Evolutionary conservation across 495 filamentous ascomycete genomes (phyloP).

Genomic region (Pyrenula aspistea): DNA sequence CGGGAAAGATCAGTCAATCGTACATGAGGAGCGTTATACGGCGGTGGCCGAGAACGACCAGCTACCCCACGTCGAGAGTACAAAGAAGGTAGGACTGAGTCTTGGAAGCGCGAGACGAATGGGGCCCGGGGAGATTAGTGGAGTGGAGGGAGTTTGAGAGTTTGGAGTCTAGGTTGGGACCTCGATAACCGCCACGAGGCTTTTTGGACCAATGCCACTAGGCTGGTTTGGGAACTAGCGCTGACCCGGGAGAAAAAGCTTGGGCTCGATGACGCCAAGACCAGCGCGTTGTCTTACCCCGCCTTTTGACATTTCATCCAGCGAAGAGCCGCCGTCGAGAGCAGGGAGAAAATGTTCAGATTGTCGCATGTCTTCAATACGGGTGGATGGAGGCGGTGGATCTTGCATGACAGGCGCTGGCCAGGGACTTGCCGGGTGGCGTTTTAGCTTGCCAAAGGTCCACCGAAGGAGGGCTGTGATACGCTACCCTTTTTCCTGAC

Average conservation of each 20-base stretch:
- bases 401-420: too few species aligned
- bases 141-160: background rate
- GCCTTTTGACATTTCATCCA: background rate
- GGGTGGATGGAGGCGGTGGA: too few species aligned
- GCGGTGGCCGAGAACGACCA: too few species aligned
- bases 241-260: background rate
- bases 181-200: background rate
- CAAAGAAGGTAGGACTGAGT: background rate
- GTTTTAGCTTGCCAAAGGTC: too few species aligned
- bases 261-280: background rate
- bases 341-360: too few species aligned
- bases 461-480: too few species aligned
- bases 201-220: background rate
- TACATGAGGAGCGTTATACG: too few species aligned
- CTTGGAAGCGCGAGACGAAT: background rate
- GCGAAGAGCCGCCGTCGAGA: too few species aligned
- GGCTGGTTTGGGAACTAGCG: background rate
- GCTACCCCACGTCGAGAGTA: background rate
- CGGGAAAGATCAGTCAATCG: too few species aligned
- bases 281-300: background rate
- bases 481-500: too few species aligned
- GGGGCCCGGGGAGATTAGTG: background rate
- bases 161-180: background rate
- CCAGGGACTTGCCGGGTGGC: too few species aligned
- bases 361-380: too few species aligned